Evolutionary conservation across 2,329 filamentous ascomycete genomes (phyloP).

Genomic region (Chaetomiaceae sp.): DNA sequence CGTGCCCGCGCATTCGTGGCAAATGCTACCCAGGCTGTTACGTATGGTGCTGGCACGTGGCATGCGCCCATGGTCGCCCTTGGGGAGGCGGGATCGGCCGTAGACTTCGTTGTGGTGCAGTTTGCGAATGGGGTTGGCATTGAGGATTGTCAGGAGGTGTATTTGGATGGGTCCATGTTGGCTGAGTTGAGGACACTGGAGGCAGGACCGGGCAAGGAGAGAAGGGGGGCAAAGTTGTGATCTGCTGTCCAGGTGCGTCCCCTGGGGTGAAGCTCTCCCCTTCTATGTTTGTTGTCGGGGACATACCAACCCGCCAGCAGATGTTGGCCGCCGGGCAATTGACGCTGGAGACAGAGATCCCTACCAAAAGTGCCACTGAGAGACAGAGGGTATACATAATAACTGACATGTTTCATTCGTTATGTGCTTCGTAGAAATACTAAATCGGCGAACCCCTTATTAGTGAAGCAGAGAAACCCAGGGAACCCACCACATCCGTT

Average conservation of each 20-base stretch:
- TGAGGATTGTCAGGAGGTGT: conserved; percentile 86
- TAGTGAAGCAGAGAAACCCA: neutral
- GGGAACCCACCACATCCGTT: no score
- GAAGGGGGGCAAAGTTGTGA: conserved; percentile 2
- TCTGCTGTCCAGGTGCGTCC: no score
- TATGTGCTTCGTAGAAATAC: neutral
- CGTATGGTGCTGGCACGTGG: conserved; percentile 87
- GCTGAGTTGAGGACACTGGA: conserved; percentile 2
- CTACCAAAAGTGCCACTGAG: no score
- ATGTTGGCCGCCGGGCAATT: no score
- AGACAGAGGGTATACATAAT: neutral
- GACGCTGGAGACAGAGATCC: no score
- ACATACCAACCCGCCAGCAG: no score
- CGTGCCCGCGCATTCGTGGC: conserved; percentile 74
- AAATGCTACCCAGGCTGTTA: conserved; percentile 74
- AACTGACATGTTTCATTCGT: neutral
- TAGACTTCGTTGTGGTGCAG: conserved; percentile 88
- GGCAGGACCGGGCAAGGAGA: neutral
- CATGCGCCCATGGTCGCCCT: conserved; percentile 95
- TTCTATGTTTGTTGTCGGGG: no score
- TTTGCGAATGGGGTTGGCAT: conserved; percentile 74
- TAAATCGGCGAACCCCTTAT: neutral
- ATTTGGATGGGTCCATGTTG: conserved; percentile 17
- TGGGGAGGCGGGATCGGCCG: conserved; percentile 49
- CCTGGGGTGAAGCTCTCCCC: no score